Conservation (phyloP, 1,139 yeast genomes). For the Debaryomyces fabryi region DNA sequence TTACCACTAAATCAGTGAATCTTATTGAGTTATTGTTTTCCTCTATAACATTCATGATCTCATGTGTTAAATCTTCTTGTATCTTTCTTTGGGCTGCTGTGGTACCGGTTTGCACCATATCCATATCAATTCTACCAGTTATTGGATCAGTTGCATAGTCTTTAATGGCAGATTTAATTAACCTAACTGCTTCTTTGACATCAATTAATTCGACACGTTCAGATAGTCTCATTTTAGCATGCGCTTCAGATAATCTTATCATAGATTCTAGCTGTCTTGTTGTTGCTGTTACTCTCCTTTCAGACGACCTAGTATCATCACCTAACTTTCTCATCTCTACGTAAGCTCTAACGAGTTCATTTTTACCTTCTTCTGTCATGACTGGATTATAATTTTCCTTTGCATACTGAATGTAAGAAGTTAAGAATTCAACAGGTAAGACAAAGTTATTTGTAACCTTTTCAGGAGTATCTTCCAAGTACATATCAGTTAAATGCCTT, state of each 20-base stretch:
- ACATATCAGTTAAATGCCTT: slow-evolving; percentile 86
- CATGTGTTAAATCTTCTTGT: slow-evolving; percentile 72
- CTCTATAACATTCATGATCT: slow-evolving; percentile 53
- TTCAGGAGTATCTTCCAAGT: slow-evolving; percentile 83
- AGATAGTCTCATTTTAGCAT: slow-evolving; percentile 91
- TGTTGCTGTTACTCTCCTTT: slow-evolving; percentile 94
- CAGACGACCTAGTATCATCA: slow-evolving; percentile 84
- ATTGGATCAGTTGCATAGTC: slow-evolving; percentile 98
- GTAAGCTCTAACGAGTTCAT: slow-evolving; percentile 83
- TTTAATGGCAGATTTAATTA: slow-evolving; percentile 90
- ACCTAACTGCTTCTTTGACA: slow-evolving; percentile 92
- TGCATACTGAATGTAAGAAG: slow-evolving; percentile 89
- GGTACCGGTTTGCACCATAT: slow-evolving; percentile 93
- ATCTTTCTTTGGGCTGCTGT: slow-evolving; percentile 83
- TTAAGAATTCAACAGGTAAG: slow-evolving; percentile 83
- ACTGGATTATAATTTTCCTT: slow-evolving; percentile 79
- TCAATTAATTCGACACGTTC: slow-evolving; percentile 71
- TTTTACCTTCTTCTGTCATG: slow-evolving; percentile 77
- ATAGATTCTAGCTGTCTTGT: slow-evolving; percentile 95
- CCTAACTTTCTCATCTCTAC: slow-evolving; percentile 95
- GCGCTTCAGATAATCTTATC: slow-evolving; percentile 95
- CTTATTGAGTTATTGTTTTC: slow-evolving; percentile 49
- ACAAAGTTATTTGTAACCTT: slow-evolving; percentile 68
- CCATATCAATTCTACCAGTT: slow-evolving; percentile 97
- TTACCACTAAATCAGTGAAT: slow-evolving; percentile 62